Evolutionary conservation across 2,329 filamentous ascomycete species (phyloP).

Genomic region (Coccinonectria pachysandricola): DNA sequence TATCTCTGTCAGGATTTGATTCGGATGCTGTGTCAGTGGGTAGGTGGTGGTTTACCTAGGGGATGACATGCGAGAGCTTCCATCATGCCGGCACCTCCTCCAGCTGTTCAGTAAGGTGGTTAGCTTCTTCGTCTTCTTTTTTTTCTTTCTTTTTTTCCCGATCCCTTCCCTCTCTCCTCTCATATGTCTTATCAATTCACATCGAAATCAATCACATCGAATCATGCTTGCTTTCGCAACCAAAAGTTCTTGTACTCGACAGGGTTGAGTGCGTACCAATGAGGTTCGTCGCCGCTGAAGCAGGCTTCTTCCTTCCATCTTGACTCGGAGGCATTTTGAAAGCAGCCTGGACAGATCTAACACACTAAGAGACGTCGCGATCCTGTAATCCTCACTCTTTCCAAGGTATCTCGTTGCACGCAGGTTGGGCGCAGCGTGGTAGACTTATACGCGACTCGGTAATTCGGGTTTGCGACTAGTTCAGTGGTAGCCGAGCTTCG

Average conservation of each 20-base stretch:
- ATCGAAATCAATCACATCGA: too few relatives aligned
- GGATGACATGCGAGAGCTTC: conserved; percentile 94
- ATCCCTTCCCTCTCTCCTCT: neutral
- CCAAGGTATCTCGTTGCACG: too few relatives aligned
- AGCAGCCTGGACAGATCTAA: too few relatives aligned
- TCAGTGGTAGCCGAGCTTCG: too few relatives aligned
- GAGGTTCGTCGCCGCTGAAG: conserved; percentile 80
- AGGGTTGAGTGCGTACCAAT: conserved; percentile 53
- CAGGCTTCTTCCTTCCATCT: conserved; percentile 56
- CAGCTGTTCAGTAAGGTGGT: conserved; percentile 46
- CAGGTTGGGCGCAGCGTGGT: too few relatives aligned
- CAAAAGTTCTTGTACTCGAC: too few relatives aligned
- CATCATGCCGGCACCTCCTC: conserved; percentile 98
- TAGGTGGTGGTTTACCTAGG: conserved; percentile 50
- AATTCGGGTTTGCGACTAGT: too few relatives aligned
- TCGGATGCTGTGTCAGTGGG: conserved; percentile 3
- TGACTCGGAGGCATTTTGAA: too few relatives aligned
- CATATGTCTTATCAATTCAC: too few relatives aligned
- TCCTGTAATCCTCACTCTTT: too few relatives aligned
- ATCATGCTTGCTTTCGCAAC: conserved; percentile 1
- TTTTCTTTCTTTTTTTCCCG: neutral
- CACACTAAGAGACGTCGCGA: too few relatives aligned
- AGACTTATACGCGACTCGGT: too few relatives aligned
- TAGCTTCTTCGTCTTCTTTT: conserved; percentile 7
- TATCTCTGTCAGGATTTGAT: conserved; percentile 1